Evolutionary conservation across 345 rosid species (phyloP).

Genomic region (Streptanthus diversifolius): DNA sequence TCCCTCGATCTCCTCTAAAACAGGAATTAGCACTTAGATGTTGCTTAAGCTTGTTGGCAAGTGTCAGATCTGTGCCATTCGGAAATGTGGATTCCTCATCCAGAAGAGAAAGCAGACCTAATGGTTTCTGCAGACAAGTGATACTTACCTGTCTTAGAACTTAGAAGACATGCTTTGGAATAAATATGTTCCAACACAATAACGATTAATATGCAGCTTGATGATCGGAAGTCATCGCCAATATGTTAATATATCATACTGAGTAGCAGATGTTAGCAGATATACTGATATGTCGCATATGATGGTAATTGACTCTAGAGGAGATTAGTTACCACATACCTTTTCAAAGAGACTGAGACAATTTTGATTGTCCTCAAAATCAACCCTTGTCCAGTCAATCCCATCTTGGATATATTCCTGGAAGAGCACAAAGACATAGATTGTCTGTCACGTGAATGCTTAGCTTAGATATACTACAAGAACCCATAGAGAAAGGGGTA

Average conservation of each 20-base stretch:
- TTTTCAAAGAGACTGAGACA: conserved; percentile 97
- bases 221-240: conserved; percentile 1
- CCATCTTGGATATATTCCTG: conserved; percentile 98
- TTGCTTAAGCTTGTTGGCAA: conserved; percentile 91
- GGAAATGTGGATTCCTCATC: conserved; percentile 98
- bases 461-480: not conserved
- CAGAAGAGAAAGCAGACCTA: conserved; percentile 82
- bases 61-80: conserved; percentile 87
- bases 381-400: conserved; percentile 95
- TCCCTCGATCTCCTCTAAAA: conserved; percentile 79
- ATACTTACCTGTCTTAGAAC: conserved; percentile 3
- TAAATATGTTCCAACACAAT: not conserved
- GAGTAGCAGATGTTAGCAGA: not conserved
- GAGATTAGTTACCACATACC: conserved; percentile 40
- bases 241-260: too few species aligned
- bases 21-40: conserved; percentile 65
- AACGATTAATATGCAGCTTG: not conserved
- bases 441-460: not conserved
- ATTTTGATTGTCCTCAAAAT: conserved; percentile 93
- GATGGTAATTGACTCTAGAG: not conserved
- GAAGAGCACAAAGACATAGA: conserved; percentile 9
- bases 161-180: not conserved
- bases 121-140: conserved; percentile 68
- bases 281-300: not conserved
- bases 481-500: conserved; percentile 16